Base-by-base conservation (phyloP, 106 monocot species). In the Phalaenopsis aphrodite region DNA sequence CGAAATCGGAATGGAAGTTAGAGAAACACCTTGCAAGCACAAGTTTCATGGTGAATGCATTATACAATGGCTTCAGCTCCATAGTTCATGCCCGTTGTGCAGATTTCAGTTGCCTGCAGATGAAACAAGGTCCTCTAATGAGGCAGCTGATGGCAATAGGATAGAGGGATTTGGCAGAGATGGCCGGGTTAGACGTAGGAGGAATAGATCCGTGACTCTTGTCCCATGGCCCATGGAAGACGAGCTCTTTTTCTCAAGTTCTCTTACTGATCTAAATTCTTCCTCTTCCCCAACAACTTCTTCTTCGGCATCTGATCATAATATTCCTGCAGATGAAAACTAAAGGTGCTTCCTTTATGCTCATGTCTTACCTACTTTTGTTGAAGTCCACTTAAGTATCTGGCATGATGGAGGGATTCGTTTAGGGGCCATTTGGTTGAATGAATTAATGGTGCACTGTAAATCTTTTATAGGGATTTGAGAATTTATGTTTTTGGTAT, bases 11-110 rank as follows among this genome's bases (percentile, higher is more conserved):
- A 82, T 17, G 4, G 89, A 84, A 58, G 89, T 82, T 16, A 82
- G 80, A 74, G 82, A 84, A 82, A 86, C 86, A 84, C 89, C 86
- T 3, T 89, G 89, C 46, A 86, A 84, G 39, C 89, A 89, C 73
- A 41, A 42, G 24, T 89, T 89, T 76, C 89, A 89, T 76, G 36
- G 71, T 38, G 77, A 18, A 39, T 89, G 89, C 67, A 89, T 89
- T 43, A 1, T 89, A 41, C 86, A 81, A 17, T 89, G 89, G 89
- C 86, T 89, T 24, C 86, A 84, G 79, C 78, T 84, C 75, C 89
- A 89, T 18, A 86, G 89, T 45, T 84, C 89, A 4, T 89, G 89
- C 79, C 89, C 89, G 5, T 84, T 89, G 19, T 89, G 89, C 42
- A 77, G 88, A 78, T 86, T 83, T 68, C 80, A 85, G 78, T 41